Percentiles rank a stretch among this genome's conserved stretches.
Evolutionary conservation across 2,329 filamentous ascomycete species (phyloP).

Genomic region (Mycogone perniciosa): DNA sequence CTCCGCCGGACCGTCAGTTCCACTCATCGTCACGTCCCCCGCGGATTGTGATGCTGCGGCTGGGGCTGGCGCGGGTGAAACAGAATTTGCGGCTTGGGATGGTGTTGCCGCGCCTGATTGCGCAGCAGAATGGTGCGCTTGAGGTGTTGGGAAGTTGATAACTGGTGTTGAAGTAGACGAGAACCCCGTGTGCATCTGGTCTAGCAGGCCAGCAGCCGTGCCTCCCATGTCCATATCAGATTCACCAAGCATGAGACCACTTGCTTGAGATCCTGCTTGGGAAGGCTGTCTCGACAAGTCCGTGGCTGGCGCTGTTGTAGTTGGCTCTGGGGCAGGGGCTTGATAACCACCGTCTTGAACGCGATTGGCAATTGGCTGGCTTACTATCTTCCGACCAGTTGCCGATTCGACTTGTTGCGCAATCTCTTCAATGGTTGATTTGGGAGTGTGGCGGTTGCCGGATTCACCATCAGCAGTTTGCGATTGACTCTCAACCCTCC

Average conservation of each 20-base stretch:
- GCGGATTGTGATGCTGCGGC: slow-evolving; percentile 13
- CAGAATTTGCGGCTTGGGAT: slow-evolving; percentile 36
- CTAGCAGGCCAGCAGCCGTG: slow-evolving; percentile 57
- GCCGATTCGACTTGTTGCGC: slow-evolving; percentile 66
- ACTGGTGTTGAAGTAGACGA: slow-evolving; percentile 54
- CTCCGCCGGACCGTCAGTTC: slow-evolving; percentile 35
- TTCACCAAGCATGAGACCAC: slow-evolving; percentile 51
- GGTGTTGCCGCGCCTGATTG: slow-evolving; percentile 55
- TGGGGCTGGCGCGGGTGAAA: slow-evolving; percentile 36
- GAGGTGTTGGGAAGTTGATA: slow-evolving; percentile 55
- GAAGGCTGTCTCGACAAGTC: slow-evolving; percentile 49
- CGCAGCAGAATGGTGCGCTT: slow-evolving; percentile 49
- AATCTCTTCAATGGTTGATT: slow-evolving; percentile 63
- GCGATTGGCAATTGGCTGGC: slow-evolving; percentile 59
- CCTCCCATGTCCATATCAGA: slow-evolving; percentile 60
- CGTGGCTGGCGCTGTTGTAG: slow-evolving; percentile 11
- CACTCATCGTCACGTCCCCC: slow-evolving; percentile 46
- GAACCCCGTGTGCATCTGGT: slow-evolving; percentile 60
- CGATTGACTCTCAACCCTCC: slow-evolving; percentile 55
- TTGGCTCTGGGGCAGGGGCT: slow-evolving; percentile 47
- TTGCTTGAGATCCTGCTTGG: slow-evolving; percentile 49
- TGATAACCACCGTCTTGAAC: slow-evolving; percentile 74
- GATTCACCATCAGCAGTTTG: slow-evolving; percentile 45
- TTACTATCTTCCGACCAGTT: slow-evolving; percentile 60
- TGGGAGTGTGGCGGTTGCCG: slow-evolving; percentile 30